Base-by-base conservation (phyloP, 2,329 filamentous ascomycete genomes). In the Fusarium circinatum region DNA sequence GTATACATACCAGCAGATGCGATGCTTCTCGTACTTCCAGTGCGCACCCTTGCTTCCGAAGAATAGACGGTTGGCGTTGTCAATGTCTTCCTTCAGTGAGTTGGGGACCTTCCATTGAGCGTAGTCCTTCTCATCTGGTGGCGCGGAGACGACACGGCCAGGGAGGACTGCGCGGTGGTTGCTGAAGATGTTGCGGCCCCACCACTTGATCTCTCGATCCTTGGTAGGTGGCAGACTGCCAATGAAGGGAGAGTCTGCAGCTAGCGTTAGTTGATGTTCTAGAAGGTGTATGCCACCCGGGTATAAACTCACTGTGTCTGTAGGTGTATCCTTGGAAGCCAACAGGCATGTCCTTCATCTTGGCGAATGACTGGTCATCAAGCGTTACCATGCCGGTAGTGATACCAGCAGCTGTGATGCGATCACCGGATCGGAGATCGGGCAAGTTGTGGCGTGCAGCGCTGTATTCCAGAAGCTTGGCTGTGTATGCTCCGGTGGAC, bases 1-100 rank as follows among this genome's bases (percentile, higher is more conserved):
- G 10, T 52, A 5, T 10, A 82, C 87, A 80, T 80, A 92, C 90
- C 91, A 93, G 85, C 90, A 92, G 66, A 92, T 89, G 11, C 91
- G 86, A 76, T 91, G 87, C 76, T 91, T 89, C 63, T 87, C 86
- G 80, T 90, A 86, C 70, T 88, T 86, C 89, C 88, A 91, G 48
- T 81, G 78, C 18, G 84, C 85, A 38, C 87, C 86, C 26, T 87
- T 86, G 55, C 86, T 84, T 14, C 90, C 90, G 73, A 91, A 92
- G 71, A 90, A 91, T 3, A 88, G 84, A 51, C 86, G 81, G 63
- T 87, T 88, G 6, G 89, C 86, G 49, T 88, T 82, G n/a, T 84
- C 78, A 44, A 92, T 89, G 68, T 92, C 90, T 47, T 88, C 82
- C 78, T 90, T 89, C 15, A 92, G 83, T 26, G 81, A 80, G 4